Evolutionary conservation across 1,139 yeast genomes (phyloP), one percentile per base, ranked within the genome.

Genomic region (Scheffersomyces illinoinensis): DNA sequence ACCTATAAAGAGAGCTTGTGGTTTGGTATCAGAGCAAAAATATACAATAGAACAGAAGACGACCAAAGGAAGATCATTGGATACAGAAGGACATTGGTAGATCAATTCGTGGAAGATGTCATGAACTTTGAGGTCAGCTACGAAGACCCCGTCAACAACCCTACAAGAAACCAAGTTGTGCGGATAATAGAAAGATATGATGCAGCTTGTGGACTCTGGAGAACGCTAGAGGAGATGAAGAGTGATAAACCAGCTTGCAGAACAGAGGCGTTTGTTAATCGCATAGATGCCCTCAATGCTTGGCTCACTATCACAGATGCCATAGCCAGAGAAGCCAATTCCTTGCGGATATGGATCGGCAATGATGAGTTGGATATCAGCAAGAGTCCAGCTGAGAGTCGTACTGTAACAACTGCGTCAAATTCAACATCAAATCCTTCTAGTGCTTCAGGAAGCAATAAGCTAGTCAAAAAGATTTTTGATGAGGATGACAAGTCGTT

Each of bases 301-400:
- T 93, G 98, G 98, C 79, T 84, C 26, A 87, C 93, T 17, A 87
- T 91, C 48, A 87, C 93, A 0, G 85, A 83, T 57, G 89, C 93
- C 0, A 86, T 95, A 46, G 81, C 82, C 54, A 75, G 86, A 55
- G 93, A 87, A 67, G 76, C 86, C 1, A 76, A 78, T 39, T 79
- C 88, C 5, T 76, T 90, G 65, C 79, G 81, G 58, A 69, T 78
- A 33, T 89, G 93, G 93, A 91, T 93, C 6, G 97, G 97, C 5
- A 90, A 91, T 69, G 89, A 87, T 57, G 93, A 89, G 57, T 75
- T 91, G 53, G 96, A 92, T 68, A 84, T 85, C 53, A 71, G 82
- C 14, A 77, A 76, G 56, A 75, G 78, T 48, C 71, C 77, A 2
- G 67, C 66, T 3, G 76, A 70, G 26, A 19, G 26, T 26, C 52